Evolutionary conservation across 345 rosid species (phyloP).

Genomic region (Aquilaria sinensis): DNA sequence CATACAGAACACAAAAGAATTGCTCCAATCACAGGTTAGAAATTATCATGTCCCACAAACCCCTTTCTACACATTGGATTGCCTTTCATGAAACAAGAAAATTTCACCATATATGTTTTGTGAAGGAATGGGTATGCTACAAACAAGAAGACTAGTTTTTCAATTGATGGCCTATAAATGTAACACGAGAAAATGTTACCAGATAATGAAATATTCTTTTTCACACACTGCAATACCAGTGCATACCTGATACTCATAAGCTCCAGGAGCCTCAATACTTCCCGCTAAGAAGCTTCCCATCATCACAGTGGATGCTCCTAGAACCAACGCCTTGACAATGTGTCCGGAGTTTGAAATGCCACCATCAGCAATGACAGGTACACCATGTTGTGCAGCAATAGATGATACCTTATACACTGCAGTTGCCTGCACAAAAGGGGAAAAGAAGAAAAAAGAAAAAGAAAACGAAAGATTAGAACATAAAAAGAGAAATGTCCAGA

Average conservation of each 20-base stretch:
- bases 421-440: conserved; percentile 53
- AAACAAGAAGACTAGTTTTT: no score
- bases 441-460: background rate
- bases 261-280: conserved; percentile 87
- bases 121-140: no score
- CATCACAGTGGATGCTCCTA: conserved; percentile 97
- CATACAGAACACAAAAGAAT: no score
- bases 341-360: conserved; percentile 95
- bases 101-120: no score
- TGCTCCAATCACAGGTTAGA: no score
- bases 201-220: no score
- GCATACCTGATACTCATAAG: conserved; percentile 53
- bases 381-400: conserved; percentile 35
- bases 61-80: no score
- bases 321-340: conserved; percentile 78
- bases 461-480: background rate
- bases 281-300: conserved; percentile 97
- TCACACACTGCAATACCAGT: background rate
- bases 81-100: no score
- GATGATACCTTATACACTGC: conserved; percentile 63
- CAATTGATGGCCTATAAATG: no score
- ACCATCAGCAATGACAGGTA: conserved; percentile 96
- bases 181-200: no score
- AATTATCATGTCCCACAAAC: no score
- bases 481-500: background rate